Conservation (phyloP, 164 flowering plant genomes). For the Vitis riparia region DNA sequence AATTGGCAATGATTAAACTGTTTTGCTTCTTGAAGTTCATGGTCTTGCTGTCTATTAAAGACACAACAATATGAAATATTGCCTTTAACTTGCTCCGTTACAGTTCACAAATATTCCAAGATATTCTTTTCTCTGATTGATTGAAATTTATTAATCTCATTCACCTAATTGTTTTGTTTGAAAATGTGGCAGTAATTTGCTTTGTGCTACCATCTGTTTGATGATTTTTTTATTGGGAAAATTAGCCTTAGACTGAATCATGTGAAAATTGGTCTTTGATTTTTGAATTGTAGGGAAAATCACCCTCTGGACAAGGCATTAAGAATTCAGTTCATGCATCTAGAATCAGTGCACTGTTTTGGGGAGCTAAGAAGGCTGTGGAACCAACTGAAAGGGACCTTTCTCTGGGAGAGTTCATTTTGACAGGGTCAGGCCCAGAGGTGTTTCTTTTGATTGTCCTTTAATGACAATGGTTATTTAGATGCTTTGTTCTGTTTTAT, state of each 20-base stretch:
- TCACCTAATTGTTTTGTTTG: too few relatives aligned
- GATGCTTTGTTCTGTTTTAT: not conserved
- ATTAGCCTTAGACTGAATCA: not conserved
- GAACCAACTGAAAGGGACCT: constrained; percentile 38
- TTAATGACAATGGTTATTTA: not conserved
- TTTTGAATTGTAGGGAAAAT: constrained; percentile 30
- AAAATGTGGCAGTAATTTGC: too few relatives aligned
- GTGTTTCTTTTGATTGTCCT: constrained; percentile 28
- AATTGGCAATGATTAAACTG: too few relatives aligned
- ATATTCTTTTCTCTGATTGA: too few relatives aligned
- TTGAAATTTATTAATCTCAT: too few relatives aligned
- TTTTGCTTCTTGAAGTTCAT: too few relatives aligned
- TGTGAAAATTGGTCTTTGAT: not conserved
- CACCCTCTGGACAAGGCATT: constrained; percentile 11
- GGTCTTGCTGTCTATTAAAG: too few relatives aligned
- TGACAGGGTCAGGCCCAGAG: constrained; percentile 53
- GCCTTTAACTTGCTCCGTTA: too few relatives aligned
- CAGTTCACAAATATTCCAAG: too few relatives aligned
- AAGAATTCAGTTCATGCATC: constrained; percentile 12
- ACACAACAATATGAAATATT: too few relatives aligned
- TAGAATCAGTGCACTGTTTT: constrained; percentile 62
- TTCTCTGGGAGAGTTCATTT: constrained; percentile 54
- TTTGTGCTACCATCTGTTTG: too few relatives aligned
- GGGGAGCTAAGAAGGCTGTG: constrained; percentile 63
- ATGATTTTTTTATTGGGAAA: not conserved